Evolutionary conservation across 2,329 filamentous ascomycete species (phyloP), one percentile per base, ranked within the genome.

Genomic region (Xylariaceae sp.): DNA sequence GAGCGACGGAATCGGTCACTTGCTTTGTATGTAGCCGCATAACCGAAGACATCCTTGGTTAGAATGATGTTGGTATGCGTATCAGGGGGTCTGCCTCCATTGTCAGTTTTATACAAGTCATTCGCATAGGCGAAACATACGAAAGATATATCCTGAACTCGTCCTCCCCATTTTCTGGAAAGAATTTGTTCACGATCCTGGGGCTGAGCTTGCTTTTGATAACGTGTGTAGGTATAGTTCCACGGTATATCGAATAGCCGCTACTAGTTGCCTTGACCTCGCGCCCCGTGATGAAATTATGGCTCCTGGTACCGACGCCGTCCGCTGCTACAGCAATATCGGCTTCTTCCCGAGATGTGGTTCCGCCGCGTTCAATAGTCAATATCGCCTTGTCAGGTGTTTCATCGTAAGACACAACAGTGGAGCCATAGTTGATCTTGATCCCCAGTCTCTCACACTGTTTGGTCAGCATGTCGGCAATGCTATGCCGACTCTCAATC

Each of bases 321-420:
- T 67, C 64, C 1, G 64, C 62, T 6, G 64, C 62, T 22, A 67
- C 54, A 2, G 66, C 54, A 3, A 66, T 49, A 35, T 66, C 62
- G 5, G 62, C 64, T 18, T 60, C 55, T 2, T 54, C 15, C 5
- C 27, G 50, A 1, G 48, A 42, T 1, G 56, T 58, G n/a, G 53
- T 53, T 2, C 49, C 43, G 2, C 55, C n/a, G 4, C 50, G 44
- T 12, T 58, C 56, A 1, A 51, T 44, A 2, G 54, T 54, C 10
- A 33, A 53, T 2, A 27, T 22, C 2, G n/a, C 17, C 6, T 39
- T 27, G 2, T 18, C 38, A 12, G 47, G 43, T 30, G 53, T 52
- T 14, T 41, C 40, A 41, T 49, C 51, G 15, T 45, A 15, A 15
- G 47, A 36, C 4, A 47, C 48, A 2, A 33, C 39, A 6, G 39